These are phyloP conservation scores for Citrus maxima DNA, from an alignment of 345 rosid species.

Conservation along the genomic window DNA sequence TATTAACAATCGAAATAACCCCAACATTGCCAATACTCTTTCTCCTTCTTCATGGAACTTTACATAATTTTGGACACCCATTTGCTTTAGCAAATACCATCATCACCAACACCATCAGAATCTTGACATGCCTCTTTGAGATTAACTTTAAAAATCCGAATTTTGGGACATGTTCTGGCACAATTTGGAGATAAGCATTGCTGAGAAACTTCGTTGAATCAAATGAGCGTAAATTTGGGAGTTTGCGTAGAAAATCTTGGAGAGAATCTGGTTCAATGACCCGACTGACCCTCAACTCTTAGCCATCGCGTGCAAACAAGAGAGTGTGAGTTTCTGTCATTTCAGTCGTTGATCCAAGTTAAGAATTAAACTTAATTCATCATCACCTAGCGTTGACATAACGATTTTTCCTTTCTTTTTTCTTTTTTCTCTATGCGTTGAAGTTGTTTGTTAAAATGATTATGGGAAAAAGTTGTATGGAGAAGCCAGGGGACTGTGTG, in stretches of 20 bases:
- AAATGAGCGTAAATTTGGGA: conserved; percentile 33
- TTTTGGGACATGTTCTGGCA: conserved; percentile 32
- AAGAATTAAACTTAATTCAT: conserved; percentile 33
- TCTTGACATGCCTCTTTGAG: too few species aligned
- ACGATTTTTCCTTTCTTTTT: too few species aligned
- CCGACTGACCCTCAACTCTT: conserved; percentile 36
- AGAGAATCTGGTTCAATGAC: conserved; percentile 34
- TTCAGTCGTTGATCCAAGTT: conserved; percentile 12
- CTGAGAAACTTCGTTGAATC: conserved; percentile 11
- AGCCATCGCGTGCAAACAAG: conserved; percentile 43
- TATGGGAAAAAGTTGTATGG: background rate
- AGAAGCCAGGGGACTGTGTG: background rate
- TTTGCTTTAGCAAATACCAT: conserved; percentile 29
- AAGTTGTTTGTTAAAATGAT: background rate
- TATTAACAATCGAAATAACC: too few species aligned
- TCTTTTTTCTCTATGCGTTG: background rate
- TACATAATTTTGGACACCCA: conserved; percentile 24
- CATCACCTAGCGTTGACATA: conserved; percentile 36
- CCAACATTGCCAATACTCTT: background rate
- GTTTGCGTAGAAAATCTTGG: conserved; percentile 31
- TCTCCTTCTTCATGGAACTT: conserved; percentile 30
- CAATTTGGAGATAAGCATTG: conserved; percentile 27
- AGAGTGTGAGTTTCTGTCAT: conserved; percentile 29
- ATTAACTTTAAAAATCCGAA: conserved; percentile 3
- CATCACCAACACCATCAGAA: conserved; percentile 12